Evolutionary conservation across 2,329 filamentous ascomycete species (phyloP), one percentile per base, ranked within the genome.

Genomic region (Sporothrix curviconia): DNA sequence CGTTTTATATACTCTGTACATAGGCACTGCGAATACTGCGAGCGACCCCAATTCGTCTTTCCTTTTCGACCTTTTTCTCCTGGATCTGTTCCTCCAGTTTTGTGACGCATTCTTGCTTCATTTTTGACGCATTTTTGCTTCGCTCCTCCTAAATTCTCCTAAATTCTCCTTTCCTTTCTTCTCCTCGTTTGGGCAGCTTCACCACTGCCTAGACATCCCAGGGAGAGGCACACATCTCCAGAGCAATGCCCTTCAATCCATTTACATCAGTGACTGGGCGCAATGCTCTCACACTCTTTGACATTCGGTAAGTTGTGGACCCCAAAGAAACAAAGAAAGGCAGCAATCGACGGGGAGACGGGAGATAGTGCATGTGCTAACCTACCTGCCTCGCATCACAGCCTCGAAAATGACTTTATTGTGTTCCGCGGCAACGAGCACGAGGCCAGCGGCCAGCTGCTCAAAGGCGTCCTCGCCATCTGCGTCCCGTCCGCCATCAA

Each of bases 331-430:
- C 6, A 52, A 19, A 40, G 9, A 12, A 40, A 2, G 7, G 17
- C 5, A 2, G 7, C 24, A 12, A 17, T 9, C 32, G n/a, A 14
- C 43, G 15, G 7, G 30, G 32, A 8, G 17, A 59, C 17, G 42
- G 3, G 9, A 7, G n/a, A n/a, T n/a, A n/a, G n/a, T n/a, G n/a
- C n/a, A n/a, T n/a, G n/a, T n/a, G n/a, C n/a, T n/a, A n/a, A n/a
- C n/a, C n/a, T n/a, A n/a, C n/a, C n/a, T n/a, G n/a, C n/a, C n/a
- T n/a, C n/a, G n/a, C n/a, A n/a, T n/a, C n/a, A 5, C 66, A 91
- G 89, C 54, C 80, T 92, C 60, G 87, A 92, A 54, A 86, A 87
- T 66, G 85, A 90, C 66, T 88, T 92, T 58, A 82, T 92, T 59
- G 85, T 92, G 30, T 86, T 94, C 62, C 85, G 89, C 55, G 89